phyloP scores from a whole-genome alignment of 2,329 filamentous ascomycete species.

The Triangularia setosa region DNA sequence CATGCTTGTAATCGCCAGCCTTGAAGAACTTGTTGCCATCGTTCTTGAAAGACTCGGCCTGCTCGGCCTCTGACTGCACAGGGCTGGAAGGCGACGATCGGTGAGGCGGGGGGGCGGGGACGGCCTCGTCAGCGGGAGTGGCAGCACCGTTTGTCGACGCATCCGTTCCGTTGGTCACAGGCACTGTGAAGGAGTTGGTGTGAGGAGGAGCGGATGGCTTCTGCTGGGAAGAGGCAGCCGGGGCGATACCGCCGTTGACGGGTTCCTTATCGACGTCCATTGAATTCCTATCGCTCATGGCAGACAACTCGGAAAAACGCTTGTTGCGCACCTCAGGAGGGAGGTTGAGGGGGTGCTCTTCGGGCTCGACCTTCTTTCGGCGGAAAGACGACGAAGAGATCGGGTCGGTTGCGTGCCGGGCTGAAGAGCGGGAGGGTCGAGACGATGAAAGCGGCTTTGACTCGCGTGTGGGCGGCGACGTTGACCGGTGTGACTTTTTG shows the following conservation, averaged over 20 bases:
- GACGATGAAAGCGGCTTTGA: constrained; percentile 32
- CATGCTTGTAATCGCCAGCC: constrained; percentile 80
- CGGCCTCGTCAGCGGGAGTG: constrained; percentile 42
- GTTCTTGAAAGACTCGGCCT: constrained; percentile 88
- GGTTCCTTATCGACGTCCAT: constrained; percentile 76
- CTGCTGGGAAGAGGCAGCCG: constrained; percentile 50
- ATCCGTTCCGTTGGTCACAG: constrained; percentile 44
- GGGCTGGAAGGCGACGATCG: constrained; percentile 60
- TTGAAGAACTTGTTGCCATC: constrained; percentile 97
- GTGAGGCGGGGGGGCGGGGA: constrained; percentile 70
- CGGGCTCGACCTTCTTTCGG: constrained; percentile 55
- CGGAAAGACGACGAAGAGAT: constrained; percentile 40
- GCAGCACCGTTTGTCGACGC: constrained; percentile 34
- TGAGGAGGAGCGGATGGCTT: constrained; percentile 32
- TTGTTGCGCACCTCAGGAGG: constrained; percentile 78
- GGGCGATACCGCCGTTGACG: constrained; percentile 42
- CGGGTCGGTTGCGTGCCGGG: constrained; percentile 47
- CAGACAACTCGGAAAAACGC: constrained; percentile 65
- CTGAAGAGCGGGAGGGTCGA: constrained; percentile 35
- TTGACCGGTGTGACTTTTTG: constrained; percentile 36
- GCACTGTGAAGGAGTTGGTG: constrained; percentile 45
- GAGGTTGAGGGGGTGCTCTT: constrained; percentile 85
- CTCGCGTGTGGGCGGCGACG: constrained; percentile 28
- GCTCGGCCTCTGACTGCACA: constrained; percentile 54
- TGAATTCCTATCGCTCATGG: constrained; percentile 57